Base-by-base conservation (phyloP, 805 yeast species). In the Clavispora asparagi region DNA sequence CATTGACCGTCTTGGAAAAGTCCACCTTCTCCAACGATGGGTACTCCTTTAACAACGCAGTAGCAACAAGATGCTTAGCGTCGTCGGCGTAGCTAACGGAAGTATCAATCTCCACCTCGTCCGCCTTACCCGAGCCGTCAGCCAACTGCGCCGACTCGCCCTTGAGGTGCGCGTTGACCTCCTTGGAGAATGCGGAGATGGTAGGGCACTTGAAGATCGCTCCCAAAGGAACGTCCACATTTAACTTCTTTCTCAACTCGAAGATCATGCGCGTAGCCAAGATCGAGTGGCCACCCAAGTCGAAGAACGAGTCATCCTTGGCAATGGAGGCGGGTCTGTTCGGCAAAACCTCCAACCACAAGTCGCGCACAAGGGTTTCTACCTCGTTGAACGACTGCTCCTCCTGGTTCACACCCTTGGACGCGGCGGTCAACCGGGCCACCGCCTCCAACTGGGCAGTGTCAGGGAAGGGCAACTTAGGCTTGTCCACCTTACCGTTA, bases 401-500 rank as follows among this genome's bases (percentile, higher is more conserved):
- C 33, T 74, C 75, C 11, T 70, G 69, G 48, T 76, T 82, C 32
- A 68, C 74, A 17, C 70, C 73, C 9, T 68, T 74, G 29, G 50
- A 39, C 6, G 51, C 39, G 16, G 76, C 63, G 40, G 79, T 76
- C 41, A 66, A 54, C 50, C 72, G 68, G 11, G 95, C 81, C 40
- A 89, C 96, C 14, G 82, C 75, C 29, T 83, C 81, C 52, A 94
- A 73, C 68, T 92, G 97, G 14, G 85, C 92, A 23, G 87, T 77
- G 47, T 88, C 88, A 45, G 99, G 99, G 79, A 87, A 89, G 40
- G 97, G 98, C 50, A 94, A 73, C 60, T 92, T 90, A 32, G 98
- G 98, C 71, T 94, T 94, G 71, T 94, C 99, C 48, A 94, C 89
- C 68, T 94, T 94, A 57, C 99, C 99, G 64, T 94, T 94, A 49